Evolutionary conservation across 768 basidiomycete genomes (phyloP), one percentile per base, ranked within the genome.

Genomic region (Leucocoprinus leucothites): DNA sequence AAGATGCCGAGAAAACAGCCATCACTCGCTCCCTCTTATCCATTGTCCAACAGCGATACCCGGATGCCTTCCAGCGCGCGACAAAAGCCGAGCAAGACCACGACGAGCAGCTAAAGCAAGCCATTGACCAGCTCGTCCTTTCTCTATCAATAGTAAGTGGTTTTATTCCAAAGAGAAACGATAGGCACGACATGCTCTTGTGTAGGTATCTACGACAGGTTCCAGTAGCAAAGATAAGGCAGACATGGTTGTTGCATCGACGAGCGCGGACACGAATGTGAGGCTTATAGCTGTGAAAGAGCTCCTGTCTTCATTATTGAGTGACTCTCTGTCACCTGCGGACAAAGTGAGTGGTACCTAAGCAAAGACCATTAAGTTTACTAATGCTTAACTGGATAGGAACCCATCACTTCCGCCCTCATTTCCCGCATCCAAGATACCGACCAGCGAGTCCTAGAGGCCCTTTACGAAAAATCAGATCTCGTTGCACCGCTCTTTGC

Each of bases 391-490:
- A 18, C 21, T 51, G 38, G 38, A n/a, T 45, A 87, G 87, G 73
- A 78, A 55, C 77, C 85, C 2, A 69, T 87, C 18, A 75, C 74
- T n/a, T 76, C 81, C 1, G 85, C 87, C 0, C 70, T 98, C 3
- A 65, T 87, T 26, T 79, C 85, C 13, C 84, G 91, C 1, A 70
- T 91, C 3, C 78, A 84, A 48, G 94, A 96, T 61, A 74, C 78
- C 6, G 77, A 84, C 25, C 57, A 71, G 1, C 62, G 69, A 1
- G 87, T 97, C 24, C 67, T 94, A 11, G 76, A 86, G 43, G 80
- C 78, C 0, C 73, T 97, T 8, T 95, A 94, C 68, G 73, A 72
- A 1, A 69, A 76, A 1, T 74, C 84, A 0, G 64, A 71, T 4
- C 42, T 68, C 2, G 67, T 89, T 42, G 68, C 81, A 2, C 75